Percentiles rank a stretch among this genome's conserved stretches.
These are phyloP conservation scores for Collybiopsis luxurians DNA, from an alignment of 768 basidiomycete species.

Conservation along the genomic window DNA sequence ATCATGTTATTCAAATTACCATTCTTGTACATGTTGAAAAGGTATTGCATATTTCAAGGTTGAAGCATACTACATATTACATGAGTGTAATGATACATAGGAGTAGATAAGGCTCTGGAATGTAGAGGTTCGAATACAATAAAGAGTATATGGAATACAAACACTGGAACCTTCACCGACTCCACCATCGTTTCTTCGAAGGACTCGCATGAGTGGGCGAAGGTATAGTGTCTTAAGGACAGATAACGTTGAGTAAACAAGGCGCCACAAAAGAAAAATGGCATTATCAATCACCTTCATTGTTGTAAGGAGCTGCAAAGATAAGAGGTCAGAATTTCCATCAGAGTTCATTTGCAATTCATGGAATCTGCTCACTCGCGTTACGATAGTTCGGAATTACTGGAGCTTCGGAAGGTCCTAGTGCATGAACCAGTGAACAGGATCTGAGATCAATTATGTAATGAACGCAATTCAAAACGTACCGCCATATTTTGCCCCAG, in stretches of 20 bases:
- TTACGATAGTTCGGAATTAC: background rate
- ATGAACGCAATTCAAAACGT: background rate
- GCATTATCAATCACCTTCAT: background rate
- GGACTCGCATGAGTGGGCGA: background rate
- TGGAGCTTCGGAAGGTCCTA: background rate
- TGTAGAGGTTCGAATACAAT: background rate
- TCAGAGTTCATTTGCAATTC: too few relatives aligned
- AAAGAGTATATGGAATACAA: background rate
- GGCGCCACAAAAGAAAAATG: background rate
- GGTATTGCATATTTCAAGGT: too few relatives aligned
- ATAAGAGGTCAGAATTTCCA: background rate
- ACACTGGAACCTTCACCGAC: background rate
- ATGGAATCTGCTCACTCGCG: background rate
- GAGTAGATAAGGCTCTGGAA: too few relatives aligned
- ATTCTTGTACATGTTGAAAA: too few relatives aligned
- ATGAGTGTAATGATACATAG: too few relatives aligned
- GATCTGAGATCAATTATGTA: background rate
- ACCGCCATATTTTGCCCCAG: background rate
- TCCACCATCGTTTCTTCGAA: conserved; percentile 1
- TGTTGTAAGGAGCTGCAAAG: background rate
- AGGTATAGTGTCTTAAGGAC: background rate
- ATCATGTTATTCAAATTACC: too few relatives aligned
- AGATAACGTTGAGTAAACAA: background rate
- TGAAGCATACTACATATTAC: too few relatives aligned
- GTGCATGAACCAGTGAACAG: background rate